Evolutionary conservation across 2,329 filamentous ascomycete genomes (phyloP).

Genomic region (Ceratocystis cubensis): DNA sequence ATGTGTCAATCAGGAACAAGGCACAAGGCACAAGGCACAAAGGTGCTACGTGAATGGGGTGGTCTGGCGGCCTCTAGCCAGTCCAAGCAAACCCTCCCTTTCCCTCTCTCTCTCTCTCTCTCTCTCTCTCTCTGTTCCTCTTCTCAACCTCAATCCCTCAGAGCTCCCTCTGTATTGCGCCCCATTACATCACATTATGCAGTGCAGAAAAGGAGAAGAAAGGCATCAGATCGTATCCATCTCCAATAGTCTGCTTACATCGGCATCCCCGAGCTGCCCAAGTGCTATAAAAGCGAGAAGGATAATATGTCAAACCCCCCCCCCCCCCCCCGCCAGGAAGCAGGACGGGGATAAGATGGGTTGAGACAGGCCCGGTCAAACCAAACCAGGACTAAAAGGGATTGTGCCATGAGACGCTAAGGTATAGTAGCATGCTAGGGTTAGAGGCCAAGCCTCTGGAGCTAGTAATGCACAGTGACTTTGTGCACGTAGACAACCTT

Average conservation of each 20-base stretch:
- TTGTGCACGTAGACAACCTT: too few species aligned
- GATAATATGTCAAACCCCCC: not conserved
- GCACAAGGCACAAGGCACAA: not conserved
- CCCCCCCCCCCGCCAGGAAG: not conserved
- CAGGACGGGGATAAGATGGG: not conserved
- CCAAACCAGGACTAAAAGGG: too few species aligned
- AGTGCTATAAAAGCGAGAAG: not conserved
- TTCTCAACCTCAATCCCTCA: not conserved
- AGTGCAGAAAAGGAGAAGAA: not conserved
- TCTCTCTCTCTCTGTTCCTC: not conserved
- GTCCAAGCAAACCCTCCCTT: not conserved
- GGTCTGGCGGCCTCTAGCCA: not conserved
- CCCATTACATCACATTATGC: not conserved
- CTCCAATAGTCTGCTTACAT: not conserved
- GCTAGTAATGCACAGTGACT: not conserved
- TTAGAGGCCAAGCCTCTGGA: not conserved
- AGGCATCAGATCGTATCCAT: not conserved
- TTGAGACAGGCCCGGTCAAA: too few species aligned
- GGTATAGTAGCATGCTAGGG: not conserved
- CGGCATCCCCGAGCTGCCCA: not conserved
- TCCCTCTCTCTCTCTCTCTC: not conserved
- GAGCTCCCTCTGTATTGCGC: not conserved
- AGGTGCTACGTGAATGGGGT: not conserved
- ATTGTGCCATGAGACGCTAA: too few species aligned
- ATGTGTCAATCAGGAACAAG: slow-evolving; percentile 3